Evolutionary conservation across 345 rosid genomes (phyloP), one percentile per base, ranked within the genome.

Genomic region (Moringa oleifera): DNA sequence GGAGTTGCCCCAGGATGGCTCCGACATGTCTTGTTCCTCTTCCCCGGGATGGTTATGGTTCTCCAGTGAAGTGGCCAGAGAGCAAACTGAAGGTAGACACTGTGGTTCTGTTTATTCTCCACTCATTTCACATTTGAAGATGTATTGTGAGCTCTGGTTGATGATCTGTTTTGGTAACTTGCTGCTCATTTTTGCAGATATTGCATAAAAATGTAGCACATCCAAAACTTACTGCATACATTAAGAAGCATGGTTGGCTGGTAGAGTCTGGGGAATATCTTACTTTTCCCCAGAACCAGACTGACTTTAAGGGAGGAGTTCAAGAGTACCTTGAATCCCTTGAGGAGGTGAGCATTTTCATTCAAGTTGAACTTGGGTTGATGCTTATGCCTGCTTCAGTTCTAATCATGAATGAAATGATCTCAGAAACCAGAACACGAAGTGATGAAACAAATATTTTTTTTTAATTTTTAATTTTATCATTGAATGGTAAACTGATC

Each of bases 281-380:
- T 55, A 73, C 74, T 59, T 93, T 93, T 71, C 96, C 90, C 20
- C 79, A 72, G 67, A 90, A 90, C 68, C 91, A 88, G 60, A 75
- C 96, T 68, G 85, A 80, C 46, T 78, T 77, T 70, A 86, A 66
- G 55, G 96, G 86, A 37, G 96, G 96, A 61, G 84, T 86, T 72
- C 80, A 72, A 72, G 95, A 90, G 72, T 93, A 90, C 77, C 89
- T 93, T 65, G 96, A 93, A 57, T 90, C 82, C 78, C 90, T 93
- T 62, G 91, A 90, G 83, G 97, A 90, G 91, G 98, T 90, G 65
- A 66, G 79, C 24, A 60, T 63, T 21, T 20, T 41, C 18, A 57
- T 53, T n/a, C 41, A 41, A 37, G 10, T 9, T 10, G 21, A 59
- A 25, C 17, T 54, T 23, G 46, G 36, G 51, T n/a, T 53, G 46